Evolutionary conservation across 768 basidiomycete species (phyloP).

Genomic region (button mushroom (Agaricus bisporus)): DNA sequence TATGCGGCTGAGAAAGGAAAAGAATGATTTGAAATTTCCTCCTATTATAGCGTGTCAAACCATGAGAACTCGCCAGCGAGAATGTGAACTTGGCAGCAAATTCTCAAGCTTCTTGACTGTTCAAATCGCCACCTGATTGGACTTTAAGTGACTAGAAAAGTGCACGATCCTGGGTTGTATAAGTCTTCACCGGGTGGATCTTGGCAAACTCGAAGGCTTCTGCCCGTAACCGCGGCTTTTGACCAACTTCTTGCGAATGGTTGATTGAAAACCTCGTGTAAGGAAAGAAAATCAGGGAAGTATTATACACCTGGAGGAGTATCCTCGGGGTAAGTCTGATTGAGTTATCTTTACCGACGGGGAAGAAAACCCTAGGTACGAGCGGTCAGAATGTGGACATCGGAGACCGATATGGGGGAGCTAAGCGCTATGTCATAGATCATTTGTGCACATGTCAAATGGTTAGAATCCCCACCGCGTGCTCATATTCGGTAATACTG

Average conservation of each 20-base stretch:
- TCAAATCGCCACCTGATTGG: too few relatives aligned
- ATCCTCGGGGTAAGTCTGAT: background rate
- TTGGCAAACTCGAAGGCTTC: background rate
- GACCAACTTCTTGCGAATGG: too few relatives aligned
- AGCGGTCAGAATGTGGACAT: background rate
- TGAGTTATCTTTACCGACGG: background rate
- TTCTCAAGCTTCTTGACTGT: too few relatives aligned
- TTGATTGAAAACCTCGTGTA: background rate
- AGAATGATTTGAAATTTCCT: slow-evolving; percentile 12
- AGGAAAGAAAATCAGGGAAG: background rate
- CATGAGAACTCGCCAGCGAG: slow-evolving; percentile 6
- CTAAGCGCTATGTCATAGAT: too few relatives aligned
- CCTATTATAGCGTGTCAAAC: too few relatives aligned
- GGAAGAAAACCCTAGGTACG: background rate
- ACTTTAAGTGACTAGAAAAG: too few relatives aligned
- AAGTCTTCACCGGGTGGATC: slow-evolving; percentile 14
- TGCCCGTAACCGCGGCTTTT: background rate
- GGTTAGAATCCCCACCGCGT: background rate
- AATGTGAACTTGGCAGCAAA: background rate
- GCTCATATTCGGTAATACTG: background rate
- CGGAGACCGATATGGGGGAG: background rate
- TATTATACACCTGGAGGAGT: background rate
- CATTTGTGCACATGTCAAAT: background rate
- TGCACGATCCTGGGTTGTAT: slow-evolving; percentile 3
- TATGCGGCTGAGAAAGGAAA: slow-evolving; percentile 13